A percentile compares a stretch with the other conserved stretches of the same genome.
phyloP scores from a whole-genome alignment of 1,139 yeast species.

The Scheffersomyces quercinus region DNA sequence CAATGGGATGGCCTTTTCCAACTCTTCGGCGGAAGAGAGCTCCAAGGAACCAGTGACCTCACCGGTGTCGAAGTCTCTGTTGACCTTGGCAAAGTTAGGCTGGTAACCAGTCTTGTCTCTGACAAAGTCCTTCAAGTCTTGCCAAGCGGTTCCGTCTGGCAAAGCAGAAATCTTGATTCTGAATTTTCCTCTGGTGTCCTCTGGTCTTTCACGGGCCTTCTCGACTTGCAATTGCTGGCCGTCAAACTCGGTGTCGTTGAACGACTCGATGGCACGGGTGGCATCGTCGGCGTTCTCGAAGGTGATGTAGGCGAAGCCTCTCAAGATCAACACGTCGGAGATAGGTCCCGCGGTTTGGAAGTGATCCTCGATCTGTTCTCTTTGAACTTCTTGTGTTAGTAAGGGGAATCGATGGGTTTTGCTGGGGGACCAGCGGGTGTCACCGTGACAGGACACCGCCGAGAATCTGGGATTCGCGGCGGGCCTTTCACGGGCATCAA shows the following conservation, averaged over 20 bases:
- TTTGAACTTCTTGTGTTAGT: conserved; percentile 31
- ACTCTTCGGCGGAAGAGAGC: conserved; percentile 72
- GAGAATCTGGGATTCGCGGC: too few relatives aligned
- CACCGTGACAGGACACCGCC: too few relatives aligned
- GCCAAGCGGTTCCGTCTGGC: conserved; percentile 82
- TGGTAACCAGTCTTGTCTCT: conserved; percentile 65
- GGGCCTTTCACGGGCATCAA: neutral
- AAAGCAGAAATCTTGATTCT: conserved; percentile 68
- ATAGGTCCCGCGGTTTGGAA: conserved; percentile 66
- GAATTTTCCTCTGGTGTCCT: conserved; percentile 66
- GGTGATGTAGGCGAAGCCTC: conserved; percentile 77
- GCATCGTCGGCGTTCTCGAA: conserved; percentile 69
- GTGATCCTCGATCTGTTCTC: conserved; percentile 66
- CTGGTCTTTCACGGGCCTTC: conserved; percentile 63
- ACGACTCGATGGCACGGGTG: conserved; percentile 62
- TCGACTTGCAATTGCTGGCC: conserved; percentile 69
- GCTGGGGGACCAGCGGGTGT: too few relatives aligned
- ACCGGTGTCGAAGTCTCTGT: conserved; percentile 56
- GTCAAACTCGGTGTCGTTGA: conserved; percentile 55
- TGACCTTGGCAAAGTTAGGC: conserved; percentile 73
- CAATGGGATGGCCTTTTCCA: conserved; percentile 66
- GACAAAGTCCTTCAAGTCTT: conserved; percentile 78
- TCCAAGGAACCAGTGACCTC: conserved; percentile 79
- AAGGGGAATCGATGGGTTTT: conserved; percentile 1
- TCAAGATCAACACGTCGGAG: conserved; percentile 66